A percentile compares a stretch with the other conserved stretches of the same genome.
These are phyloP conservation scores for Suhomyces wounanorum DNA, from an alignment of 1,139 yeast genomes.

Conservation along the genomic window DNA sequence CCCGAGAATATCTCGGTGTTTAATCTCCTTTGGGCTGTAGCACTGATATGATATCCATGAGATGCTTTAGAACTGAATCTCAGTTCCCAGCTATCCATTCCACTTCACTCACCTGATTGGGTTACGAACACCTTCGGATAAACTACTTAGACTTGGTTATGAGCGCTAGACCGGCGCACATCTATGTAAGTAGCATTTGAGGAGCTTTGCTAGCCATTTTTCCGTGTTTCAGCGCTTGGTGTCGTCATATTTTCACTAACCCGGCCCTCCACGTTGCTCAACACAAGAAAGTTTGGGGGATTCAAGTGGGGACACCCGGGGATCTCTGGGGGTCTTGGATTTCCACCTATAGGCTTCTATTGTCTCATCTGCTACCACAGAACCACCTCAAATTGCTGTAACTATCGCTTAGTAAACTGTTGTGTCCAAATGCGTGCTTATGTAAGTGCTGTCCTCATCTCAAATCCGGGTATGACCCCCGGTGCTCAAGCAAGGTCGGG, in stretches of 20 bases:
- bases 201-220: not conserved
- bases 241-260: not conserved
- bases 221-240: not conserved
- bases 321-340: not conserved
- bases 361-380: not conserved
- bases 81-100: not conserved
- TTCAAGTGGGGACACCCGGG: not conserved
- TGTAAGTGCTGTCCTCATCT: not conserved
- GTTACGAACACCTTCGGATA: conserved; percentile 3
- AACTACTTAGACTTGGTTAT: not conserved
- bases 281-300: not conserved
- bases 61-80: too few relatives aligned
- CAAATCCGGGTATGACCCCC: too few relatives aligned
- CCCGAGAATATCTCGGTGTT: too few relatives aligned
- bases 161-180: too few relatives aligned
- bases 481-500: too few relatives aligned
- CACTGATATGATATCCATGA: too few relatives aligned
- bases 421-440: not conserved
- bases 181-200: too few relatives aligned
- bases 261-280: not conserved
- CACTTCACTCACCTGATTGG: not conserved
- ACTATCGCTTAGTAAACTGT: not conserved
- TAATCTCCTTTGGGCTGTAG: too few relatives aligned
- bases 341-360: not conserved
- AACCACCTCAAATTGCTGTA: not conserved